These are phyloP conservation scores for Aureobasidium uvarum DNA, from an alignment of 2,329 filamentous ascomycete genomes.

Conservation along the genomic window DNA sequence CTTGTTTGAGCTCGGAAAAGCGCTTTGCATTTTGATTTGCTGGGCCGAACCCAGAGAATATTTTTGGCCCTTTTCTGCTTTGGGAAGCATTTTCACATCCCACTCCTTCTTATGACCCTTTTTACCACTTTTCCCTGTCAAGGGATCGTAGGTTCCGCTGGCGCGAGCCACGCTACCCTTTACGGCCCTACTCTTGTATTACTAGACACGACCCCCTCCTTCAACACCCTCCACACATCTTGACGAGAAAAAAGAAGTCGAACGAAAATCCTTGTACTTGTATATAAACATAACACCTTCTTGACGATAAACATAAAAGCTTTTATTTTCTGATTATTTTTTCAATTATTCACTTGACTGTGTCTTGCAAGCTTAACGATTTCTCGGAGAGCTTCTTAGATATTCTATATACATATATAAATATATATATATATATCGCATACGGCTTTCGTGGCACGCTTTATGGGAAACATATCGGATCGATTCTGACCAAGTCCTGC, in stretches of 20 bases:
- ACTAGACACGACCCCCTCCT: constrained; percentile 20
- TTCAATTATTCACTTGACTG: neutral
- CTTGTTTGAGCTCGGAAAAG: constrained; percentile 21
- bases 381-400: neutral
- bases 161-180: neutral
- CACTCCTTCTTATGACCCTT: constrained; percentile 14
- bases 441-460: neutral
- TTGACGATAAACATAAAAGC: constrained; percentile 14
- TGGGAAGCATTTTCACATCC: constrained; percentile 2
- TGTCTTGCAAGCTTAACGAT: neutral
- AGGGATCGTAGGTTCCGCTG: neutral
- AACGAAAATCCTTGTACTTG: constrained; percentile 24
- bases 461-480: neutral
- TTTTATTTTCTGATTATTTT: neutral
- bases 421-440: neutral
- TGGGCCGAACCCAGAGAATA: constrained; percentile 1
- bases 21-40: constrained; percentile 12
- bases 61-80: constrained; percentile 15
- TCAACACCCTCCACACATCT: neutral
- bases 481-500: neutral
- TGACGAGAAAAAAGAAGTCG: constrained; percentile 21
- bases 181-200: constrained; percentile 11
- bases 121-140: neutral
- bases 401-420: too few relatives aligned
- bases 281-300: constrained; percentile 19